These are phyloP conservation scores for Solanum sitiens DNA, from an alignment of 257 asterid species.

Conservation along the genomic window DNA sequence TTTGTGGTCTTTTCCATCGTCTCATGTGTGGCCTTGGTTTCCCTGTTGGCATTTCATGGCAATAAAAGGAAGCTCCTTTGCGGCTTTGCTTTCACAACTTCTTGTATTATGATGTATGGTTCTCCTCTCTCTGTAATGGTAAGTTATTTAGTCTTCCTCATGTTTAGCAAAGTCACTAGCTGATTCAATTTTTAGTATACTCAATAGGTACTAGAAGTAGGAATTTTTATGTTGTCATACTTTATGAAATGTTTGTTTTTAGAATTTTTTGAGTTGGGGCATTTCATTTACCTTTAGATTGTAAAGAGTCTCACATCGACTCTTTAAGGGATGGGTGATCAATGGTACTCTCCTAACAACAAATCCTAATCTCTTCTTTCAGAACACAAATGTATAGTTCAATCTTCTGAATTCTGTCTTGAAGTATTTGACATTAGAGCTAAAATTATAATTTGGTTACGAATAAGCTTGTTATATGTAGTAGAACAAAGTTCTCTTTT, in stretches of 20 bases:
- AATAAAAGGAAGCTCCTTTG: constrained; percentile 34
- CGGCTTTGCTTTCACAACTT: constrained; percentile 45
- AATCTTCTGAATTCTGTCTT: not conserved
- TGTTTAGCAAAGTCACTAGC: not conserved
- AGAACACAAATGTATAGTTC: not conserved
- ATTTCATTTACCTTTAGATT: not conserved
- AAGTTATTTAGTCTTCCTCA: not conserved
- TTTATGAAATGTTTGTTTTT: not conserved
- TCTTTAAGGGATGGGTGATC: too few species aligned
- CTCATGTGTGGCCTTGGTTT: constrained; percentile 12
- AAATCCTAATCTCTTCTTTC: not conserved
- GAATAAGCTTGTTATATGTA: not conserved
- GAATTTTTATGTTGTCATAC: not conserved
- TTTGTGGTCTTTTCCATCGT: not conserved
- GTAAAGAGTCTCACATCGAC: too few species aligned
- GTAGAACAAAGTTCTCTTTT: not conserved
- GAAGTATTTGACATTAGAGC: not conserved
- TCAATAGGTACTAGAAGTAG: not conserved
- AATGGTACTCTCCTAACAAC: not conserved
- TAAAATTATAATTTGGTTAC: not conserved
- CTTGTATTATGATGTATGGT: constrained; percentile 73
- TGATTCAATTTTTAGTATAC: not conserved
- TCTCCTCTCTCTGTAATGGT: constrained; percentile 72
- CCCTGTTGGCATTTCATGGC: constrained; percentile 30
- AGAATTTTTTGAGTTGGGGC: not conserved